Evolutionary conservation across 169 alveolate genomes (phyloP).

Genomic region (Cryptosporidium bovis): DNA sequence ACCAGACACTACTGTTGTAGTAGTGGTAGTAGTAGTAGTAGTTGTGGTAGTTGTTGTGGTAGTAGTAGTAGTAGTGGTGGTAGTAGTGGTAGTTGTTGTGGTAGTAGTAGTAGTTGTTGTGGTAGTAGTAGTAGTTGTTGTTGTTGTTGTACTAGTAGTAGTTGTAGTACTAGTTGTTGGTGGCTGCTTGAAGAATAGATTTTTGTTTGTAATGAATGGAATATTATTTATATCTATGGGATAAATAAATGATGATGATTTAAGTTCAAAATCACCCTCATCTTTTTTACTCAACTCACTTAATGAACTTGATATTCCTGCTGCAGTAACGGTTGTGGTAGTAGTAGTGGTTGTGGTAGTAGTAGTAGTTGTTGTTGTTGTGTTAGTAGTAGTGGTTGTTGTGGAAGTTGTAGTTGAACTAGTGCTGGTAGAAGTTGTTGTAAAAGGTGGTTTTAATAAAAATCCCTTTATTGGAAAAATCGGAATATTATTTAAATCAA

Average conservation of each 20-base stretch:
- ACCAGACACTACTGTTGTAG: background rate
- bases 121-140: conserved; percentile 1
- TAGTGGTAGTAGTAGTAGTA: conserved; percentile 1
- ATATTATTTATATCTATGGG: background rate
- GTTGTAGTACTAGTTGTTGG: conserved; percentile 5
- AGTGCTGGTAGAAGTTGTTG: background rate
- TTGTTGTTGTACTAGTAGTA: conserved; percentile 3
- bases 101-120: conserved; percentile 14
- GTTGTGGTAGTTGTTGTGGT: conserved; percentile 1
- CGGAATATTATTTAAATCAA: background rate
- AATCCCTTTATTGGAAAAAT: background rate
- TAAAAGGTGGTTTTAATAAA: background rate
- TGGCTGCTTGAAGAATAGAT: background rate
- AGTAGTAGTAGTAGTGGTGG: background rate
- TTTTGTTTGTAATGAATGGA: conserved; percentile 3
- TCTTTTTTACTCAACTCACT: background rate
- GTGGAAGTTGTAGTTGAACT: background rate
- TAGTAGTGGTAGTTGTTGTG: background rate
- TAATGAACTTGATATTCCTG: background rate
- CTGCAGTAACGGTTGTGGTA: conserved; percentile 1
- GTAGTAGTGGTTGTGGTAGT: conserved; percentile 15
- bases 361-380: background rate
- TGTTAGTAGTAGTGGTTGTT: background rate
- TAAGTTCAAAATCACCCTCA: background rate
- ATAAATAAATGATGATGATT: background rate